Evolutionary conservation across 331 rosid genomes (phyloP).

Genomic region (Rosa hybrid): DNA sequence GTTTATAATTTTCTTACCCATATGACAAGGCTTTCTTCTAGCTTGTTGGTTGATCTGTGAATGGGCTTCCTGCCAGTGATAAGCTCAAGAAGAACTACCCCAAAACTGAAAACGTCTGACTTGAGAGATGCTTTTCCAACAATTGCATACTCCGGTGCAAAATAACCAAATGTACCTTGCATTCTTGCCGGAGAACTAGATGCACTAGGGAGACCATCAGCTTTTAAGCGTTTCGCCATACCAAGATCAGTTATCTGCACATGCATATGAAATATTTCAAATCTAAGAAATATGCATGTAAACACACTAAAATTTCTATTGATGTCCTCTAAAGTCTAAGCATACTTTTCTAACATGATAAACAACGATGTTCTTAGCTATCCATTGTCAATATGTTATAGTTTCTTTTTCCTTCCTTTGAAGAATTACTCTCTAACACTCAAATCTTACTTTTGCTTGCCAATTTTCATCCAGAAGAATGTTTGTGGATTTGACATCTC

Average conservation of each 20-base stretch:
- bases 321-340: not conserved
- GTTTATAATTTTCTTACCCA: conserved; percentile 55
- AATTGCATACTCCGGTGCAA: conserved; percentile 97
- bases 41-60: conserved; percentile 57
- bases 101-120: conserved; percentile 95
- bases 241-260: conserved; percentile 96
- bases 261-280: conserved; percentile 7
- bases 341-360: conserved; percentile 11
- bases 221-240: conserved; percentile 77
- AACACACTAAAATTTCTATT: not conserved
- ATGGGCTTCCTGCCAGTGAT: conserved; percentile 89
- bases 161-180: conserved; percentile 99
- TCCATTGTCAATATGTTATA: not conserved
- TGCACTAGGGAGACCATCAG: conserved; percentile 67
- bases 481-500: conserved; percentile 96
- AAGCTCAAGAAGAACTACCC: conserved; percentile 98
- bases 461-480: conserved; percentile 87
- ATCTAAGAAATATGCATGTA: not conserved
- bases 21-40: conserved; percentile 93
- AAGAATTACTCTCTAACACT: conserved; percentile 16
- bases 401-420: not conserved
- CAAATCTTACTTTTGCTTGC: conserved; percentile 74
- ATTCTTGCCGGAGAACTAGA: conserved; percentile 87
- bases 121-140: conserved; percentile 86
- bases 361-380: conserved; percentile 5